Conservation (phyloP, 2,329 filamentous ascomycete species). For the Ustulina deusta region DNA sequence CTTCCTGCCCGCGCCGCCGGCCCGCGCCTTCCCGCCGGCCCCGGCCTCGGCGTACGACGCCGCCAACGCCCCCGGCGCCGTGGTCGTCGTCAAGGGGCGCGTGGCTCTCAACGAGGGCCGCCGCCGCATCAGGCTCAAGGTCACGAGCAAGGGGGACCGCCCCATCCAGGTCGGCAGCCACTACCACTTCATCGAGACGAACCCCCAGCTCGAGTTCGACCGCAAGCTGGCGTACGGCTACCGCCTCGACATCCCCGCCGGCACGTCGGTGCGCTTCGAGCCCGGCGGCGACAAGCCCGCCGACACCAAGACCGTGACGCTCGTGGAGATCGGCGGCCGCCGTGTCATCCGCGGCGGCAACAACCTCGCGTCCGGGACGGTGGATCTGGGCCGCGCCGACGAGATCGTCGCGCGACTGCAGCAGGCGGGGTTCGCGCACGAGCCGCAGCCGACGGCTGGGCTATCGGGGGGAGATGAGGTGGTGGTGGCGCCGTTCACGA, state of each 20-base stretch:
- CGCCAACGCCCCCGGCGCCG: slow-evolving; percentile 80
- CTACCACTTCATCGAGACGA: slow-evolving; percentile 97
- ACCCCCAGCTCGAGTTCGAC: slow-evolving; percentile 90
- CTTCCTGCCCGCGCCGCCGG: slow-evolving; percentile 83
- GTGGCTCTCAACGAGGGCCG: slow-evolving; percentile 80
- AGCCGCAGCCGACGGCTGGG: slow-evolving; percentile 71
- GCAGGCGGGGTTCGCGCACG: slow-evolving; percentile 81
- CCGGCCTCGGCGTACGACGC: slow-evolving; percentile 74
- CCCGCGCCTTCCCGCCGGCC: slow-evolving; percentile 74
- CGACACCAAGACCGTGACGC: slow-evolving; percentile 89
- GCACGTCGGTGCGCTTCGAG: slow-evolving; percentile 93
- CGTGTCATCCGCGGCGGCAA: slow-evolving; percentile 88
- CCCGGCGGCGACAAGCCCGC: slow-evolving; percentile 92
- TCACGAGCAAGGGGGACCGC: slow-evolving; percentile 88
- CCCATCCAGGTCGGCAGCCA: slow-evolving; percentile 95
- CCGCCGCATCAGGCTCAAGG: slow-evolving; percentile 77
- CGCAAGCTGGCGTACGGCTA: slow-evolving; percentile 84
- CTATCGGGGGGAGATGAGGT: slow-evolving; percentile 62
- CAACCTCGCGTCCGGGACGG: slow-evolving; percentile 76
- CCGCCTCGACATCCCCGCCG: slow-evolving; percentile 88
- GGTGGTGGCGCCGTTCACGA: slow-evolving; percentile 69
- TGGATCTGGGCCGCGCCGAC: slow-evolving; percentile 72
- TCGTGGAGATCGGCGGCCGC: slow-evolving; percentile 88
- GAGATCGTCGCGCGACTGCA: slow-evolving; percentile 76
- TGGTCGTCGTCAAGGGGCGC: slow-evolving; percentile 75